Percentiles rank a stretch among this genome's conserved stretches.
Evolutionary conservation across 768 basidiomycete genomes (phyloP).

Genomic region (Daedaleopsis sinensis): DNA sequence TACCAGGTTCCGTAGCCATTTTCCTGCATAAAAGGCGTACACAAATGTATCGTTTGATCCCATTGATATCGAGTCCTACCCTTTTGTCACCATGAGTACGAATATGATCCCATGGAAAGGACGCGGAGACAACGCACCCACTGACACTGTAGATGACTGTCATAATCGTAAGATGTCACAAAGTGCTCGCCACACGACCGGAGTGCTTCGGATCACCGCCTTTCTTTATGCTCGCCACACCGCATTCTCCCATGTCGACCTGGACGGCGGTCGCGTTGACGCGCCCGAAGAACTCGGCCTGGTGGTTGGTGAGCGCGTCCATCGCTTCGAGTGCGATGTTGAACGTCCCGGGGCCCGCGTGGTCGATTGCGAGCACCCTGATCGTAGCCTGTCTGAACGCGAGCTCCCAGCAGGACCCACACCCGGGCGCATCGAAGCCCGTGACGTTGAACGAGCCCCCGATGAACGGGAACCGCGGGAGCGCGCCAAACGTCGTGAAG

Average conservation of each 20-base stretch:
- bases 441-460: conserved; percentile 55
- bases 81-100: no score
- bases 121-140: no score
- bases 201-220: no score
- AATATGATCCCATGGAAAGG: no score
- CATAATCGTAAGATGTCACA: no score
- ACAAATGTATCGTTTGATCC: no score
- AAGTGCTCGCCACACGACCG: no score
- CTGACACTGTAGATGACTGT: no score
- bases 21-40: no score
- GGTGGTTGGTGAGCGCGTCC: conserved; percentile 27
- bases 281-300: conserved; percentile 22
- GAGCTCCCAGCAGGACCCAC: conserved; percentile 64
- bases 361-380: conserved; percentile 55
- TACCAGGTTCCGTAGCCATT: no score
- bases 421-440: conserved; percentile 53
- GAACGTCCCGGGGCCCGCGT: conserved; percentile 38
- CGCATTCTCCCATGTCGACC: conserved; percentile 25
- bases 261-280: conserved; percentile 29
- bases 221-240: no score
- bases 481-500: conserved; percentile 49
- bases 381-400: conserved; percentile 49
- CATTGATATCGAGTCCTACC: no score
- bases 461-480: conserved; percentile 61
- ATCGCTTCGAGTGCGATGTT: conserved; percentile 35